These are phyloP conservation scores for Eucalyptus cladocalyx DNA, from an alignment of 345 rosid genomes.

Conservation along the genomic window DNA sequence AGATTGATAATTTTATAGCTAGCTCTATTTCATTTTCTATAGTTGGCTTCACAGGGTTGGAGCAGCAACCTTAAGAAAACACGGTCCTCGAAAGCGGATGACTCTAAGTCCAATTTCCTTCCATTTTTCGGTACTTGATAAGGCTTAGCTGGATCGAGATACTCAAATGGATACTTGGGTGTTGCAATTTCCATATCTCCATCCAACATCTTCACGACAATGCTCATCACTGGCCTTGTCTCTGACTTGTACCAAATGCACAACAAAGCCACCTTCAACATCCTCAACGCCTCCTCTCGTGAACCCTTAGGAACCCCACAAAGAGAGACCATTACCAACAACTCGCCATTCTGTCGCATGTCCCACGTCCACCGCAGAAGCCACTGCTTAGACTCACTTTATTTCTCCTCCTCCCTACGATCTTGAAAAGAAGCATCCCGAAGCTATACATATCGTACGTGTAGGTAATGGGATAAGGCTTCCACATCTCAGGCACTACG, in stretches of 20 bases:
- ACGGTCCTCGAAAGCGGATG: background rate
- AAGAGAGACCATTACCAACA: background rate
- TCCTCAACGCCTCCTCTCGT: background rate
- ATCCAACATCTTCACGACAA: background rate
- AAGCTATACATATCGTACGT: constrained; percentile 8
- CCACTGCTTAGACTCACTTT: background rate
- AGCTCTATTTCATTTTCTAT: no score
- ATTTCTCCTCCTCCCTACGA: background rate
- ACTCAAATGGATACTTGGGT: background rate
- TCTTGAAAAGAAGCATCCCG: constrained; percentile 4
- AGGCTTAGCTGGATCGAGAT: background rate
- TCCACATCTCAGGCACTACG: background rate
- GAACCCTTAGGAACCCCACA: background rate
- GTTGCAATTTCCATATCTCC: background rate
- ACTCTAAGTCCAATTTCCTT: background rate
- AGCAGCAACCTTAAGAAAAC: background rate
- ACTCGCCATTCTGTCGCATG: background rate
- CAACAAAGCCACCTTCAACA: background rate
- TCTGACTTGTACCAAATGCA: background rate
- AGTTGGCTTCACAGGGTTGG: background rate
- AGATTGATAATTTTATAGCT: no score
- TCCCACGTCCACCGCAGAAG: background rate
- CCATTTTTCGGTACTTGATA: background rate
- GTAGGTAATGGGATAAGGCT: background rate
- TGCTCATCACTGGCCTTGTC: background rate